phyloP scores from a whole-genome alignment of 139 green algal genomes.

The Yamagishiella unicocca region DNA sequence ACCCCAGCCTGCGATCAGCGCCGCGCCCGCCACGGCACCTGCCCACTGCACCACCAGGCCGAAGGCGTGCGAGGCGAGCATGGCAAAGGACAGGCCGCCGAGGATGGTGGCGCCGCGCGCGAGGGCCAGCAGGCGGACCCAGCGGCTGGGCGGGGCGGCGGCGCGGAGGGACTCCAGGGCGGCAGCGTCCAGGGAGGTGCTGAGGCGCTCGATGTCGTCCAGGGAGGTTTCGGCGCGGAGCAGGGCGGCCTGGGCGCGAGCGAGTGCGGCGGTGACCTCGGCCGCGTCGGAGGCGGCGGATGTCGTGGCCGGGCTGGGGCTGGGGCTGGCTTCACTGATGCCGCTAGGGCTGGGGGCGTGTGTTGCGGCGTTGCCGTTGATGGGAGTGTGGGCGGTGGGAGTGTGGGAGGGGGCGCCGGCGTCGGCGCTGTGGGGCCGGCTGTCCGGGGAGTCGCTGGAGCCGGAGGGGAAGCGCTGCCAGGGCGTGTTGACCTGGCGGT shows the following conservation, averaged over 20 bases:
- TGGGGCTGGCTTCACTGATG: not conserved
- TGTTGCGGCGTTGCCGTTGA: not conserved
- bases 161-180: not conserved
- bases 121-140: not conserved
- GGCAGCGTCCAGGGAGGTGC: constrained; percentile 3
- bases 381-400: not conserved
- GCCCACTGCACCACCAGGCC: constrained; percentile 65
- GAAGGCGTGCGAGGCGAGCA: constrained; percentile 69
- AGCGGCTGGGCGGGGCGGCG: not conserved
- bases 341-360: not conserved
- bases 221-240: constrained; percentile 51
- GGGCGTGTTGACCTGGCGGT: constrained; percentile 10
- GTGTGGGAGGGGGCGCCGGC: not conserved
- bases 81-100: not conserved
- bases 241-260: constrained; percentile 54
- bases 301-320: not conserved
- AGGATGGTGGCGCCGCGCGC: constrained; percentile 11
- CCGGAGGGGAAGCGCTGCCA: not conserved
- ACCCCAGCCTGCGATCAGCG: constrained; percentile 49
- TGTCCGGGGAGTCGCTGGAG: not conserved
- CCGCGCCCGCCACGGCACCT: constrained; percentile 38
- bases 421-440: not conserved
- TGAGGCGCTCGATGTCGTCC: constrained; percentile 52
- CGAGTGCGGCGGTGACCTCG: constrained; percentile 43
- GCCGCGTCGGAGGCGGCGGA: not conserved